phyloP scores from a whole-genome alignment of 2,329 filamentous ascomycete species.

The Botrytis tulipae region DNA sequence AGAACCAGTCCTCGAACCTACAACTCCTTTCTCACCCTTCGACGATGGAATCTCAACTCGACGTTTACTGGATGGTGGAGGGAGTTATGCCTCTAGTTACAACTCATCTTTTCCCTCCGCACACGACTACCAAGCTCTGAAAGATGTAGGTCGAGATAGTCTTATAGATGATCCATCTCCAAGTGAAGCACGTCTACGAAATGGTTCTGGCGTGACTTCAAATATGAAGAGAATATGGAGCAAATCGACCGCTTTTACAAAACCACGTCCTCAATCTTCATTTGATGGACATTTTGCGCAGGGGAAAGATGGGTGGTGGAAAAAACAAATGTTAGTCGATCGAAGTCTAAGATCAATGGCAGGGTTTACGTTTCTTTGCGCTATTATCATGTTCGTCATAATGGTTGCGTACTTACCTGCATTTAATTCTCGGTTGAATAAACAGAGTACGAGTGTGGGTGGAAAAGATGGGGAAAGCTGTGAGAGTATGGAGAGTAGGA shows the following conservation, averaged over 20 bases:
- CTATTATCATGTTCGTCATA: slow-evolving; percentile 27
- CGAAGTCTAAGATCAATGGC: slow-evolving; percentile 29
- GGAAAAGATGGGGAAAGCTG: slow-evolving; percentile 28
- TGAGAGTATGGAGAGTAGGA: slow-evolving; percentile 22
- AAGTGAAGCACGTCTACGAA: background rate
- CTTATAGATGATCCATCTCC: background rate
- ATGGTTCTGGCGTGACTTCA: background rate
- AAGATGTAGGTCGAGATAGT: background rate
- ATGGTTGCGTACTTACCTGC: slow-evolving; percentile 24
- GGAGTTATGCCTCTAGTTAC: slow-evolving; percentile 1
- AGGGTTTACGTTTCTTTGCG: slow-evolving; percentile 26
- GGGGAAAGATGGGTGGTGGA: slow-evolving; percentile 29
- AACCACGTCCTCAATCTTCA: background rate
- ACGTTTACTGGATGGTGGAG: background rate
- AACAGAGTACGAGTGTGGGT: slow-evolving; percentile 24
- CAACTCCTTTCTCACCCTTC: background rate
- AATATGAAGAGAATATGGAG: slow-evolving; percentile 17
- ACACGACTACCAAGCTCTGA: background rate
- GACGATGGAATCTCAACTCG: slow-evolving; percentile 8
- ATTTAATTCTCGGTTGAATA: slow-evolving; percentile 23
- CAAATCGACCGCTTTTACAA: slow-evolving; percentile 1
- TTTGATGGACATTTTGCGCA: slow-evolving; percentile 31
- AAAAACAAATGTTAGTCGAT: slow-evolving; percentile 30
- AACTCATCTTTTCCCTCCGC: background rate
- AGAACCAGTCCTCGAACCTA: background rate